These are phyloP conservation scores for Ceratobasidium sp. DNA, from an alignment of 1,284 basidiomycete species.

Conservation along the genomic window DNA sequence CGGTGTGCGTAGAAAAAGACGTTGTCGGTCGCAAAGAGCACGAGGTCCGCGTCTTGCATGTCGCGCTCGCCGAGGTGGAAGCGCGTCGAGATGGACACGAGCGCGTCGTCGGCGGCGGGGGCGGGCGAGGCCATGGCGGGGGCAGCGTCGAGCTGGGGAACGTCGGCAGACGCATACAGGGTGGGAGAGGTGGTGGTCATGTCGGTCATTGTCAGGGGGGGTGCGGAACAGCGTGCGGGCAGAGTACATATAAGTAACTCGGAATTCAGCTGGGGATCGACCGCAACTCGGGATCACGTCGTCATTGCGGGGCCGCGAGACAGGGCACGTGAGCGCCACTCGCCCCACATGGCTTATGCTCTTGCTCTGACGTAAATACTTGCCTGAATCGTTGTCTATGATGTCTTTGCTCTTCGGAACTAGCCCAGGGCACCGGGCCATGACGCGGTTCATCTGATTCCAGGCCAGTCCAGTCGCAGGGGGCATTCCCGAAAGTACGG, in stretches of 20 bases:
- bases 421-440: neutral
- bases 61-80: slow-evolving; percentile 44
- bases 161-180: slow-evolving; percentile 25
- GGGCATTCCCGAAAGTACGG: too few species aligned
- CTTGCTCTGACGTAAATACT: slow-evolving; percentile 17
- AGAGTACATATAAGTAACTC: neutral
- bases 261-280: slow-evolving; percentile 3
- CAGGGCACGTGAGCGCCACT: slow-evolving; percentile 7
- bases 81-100: slow-evolving; percentile 43
- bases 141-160: slow-evolving; percentile 7
- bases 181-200: slow-evolving; percentile 8
- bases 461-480: neutral
- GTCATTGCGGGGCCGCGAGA: slow-evolving; percentile 2
- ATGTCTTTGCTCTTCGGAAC: neutral
- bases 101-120: slow-evolving; percentile 14
- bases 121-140: neutral
- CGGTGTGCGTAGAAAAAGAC: slow-evolving; percentile 46
- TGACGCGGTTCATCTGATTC: slow-evolving; percentile 10
- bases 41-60: slow-evolving; percentile 46
- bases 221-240: neutral
- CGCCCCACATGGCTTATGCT: neutral
- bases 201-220: slow-evolving; percentile 18
- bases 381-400: neutral
- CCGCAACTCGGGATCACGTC: neutral
- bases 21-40: slow-evolving; percentile 44